Base-by-base conservation (phyloP, 306 rosid genomes). In the Senna siamea region DNA sequence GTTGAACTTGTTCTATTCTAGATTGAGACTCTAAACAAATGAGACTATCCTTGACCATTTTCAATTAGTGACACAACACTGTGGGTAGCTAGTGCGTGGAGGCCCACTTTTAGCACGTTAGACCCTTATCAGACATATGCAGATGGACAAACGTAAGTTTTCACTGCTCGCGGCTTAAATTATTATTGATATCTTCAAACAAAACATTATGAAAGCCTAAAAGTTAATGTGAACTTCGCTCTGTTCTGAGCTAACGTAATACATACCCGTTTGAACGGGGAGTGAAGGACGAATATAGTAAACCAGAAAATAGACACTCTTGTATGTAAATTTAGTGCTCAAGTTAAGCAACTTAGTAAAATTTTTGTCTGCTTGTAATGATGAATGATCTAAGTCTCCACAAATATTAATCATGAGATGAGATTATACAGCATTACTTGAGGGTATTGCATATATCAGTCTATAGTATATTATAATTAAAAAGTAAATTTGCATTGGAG, bases 81-180 rank as follows among this genome's bases (percentile, higher is more conserved):
- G 28, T 12, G 56, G 41, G 47, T 14, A 12, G 73, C 23, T 12
- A 66, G 85, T 81, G 82, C 78, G 71, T 63, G 74, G 54, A 23
- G 53, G 73, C 46, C 79, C 81, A 81, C 43, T 6, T 9, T 12
- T 5, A 50, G 44, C 46, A 43, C 2, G 15, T 34, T 51, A 10
- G 57, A 18, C 23, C n/a, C n/a, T 43, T 20, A 74, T 0, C 65
- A 63, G 26, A 68, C 44, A 47, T 47, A 32, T 57, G 40, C 38
- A 59, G 30, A 34, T 76, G 44, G 62, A 35, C 44, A 69, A 22
- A 37, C 30, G 50, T 61, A 47, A 32, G 52, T 47, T 17, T 13
- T 35, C 62, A 34, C 5, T 17, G 38, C 26, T 8, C 12, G 6
- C 11, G 18, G 1, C 23, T 14, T 69, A 63, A 75, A 54, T 35